Conservation (phyloP, 345 rosid species). For the Acer negundo region DNA sequence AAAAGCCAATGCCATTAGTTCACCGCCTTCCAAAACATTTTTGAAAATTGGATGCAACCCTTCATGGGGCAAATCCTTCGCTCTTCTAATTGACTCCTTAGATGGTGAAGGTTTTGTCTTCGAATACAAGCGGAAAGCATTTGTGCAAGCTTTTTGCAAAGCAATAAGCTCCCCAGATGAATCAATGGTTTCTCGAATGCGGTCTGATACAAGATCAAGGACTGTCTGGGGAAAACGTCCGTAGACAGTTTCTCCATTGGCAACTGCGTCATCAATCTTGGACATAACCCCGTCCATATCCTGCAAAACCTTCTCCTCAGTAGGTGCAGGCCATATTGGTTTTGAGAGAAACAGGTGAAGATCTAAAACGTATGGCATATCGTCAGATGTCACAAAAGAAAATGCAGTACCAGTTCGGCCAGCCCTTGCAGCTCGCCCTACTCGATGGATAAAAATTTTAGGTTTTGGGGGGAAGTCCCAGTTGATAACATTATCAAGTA, state of each 20-base stretch:
- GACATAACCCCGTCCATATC: conserved; percentile 73
- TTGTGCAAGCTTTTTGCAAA: conserved; percentile 71
- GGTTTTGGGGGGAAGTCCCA: conserved; percentile 99
- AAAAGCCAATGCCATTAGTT: conserved; percentile 87
- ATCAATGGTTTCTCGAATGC: conserved; percentile 65
- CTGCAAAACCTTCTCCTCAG: conserved; percentile 88
- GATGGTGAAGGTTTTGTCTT: conserved; percentile 87
- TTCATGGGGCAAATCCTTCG: conserved; percentile 75
- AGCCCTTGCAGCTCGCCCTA: conserved; percentile 95
- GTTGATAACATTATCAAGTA: conserved; percentile 96
- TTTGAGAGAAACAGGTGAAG: conserved; percentile 94
- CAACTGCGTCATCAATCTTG: conserved; percentile 70
- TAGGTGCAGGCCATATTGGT: conserved; percentile 82
- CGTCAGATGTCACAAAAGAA: conserved; percentile 89
- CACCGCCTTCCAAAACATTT: conserved; percentile 78
- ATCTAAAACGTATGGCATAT: conserved; percentile 85
- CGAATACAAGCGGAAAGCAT: conserved; percentile 88
- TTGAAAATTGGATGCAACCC: conserved; percentile 90
- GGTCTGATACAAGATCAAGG: conserved; percentile 84
- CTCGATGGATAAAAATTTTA: conserved; percentile 93
- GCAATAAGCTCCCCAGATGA: conserved; percentile 75
- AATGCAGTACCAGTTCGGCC: conserved; percentile 91
- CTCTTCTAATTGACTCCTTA: conserved; percentile 87
- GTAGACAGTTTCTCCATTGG: conserved; percentile 84
- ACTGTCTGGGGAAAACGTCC: conserved; percentile 90